These are phyloP conservation scores for Sesbania bispinosa DNA, from an alignment of 306 rosid genomes.

Conservation along the genomic window DNA sequence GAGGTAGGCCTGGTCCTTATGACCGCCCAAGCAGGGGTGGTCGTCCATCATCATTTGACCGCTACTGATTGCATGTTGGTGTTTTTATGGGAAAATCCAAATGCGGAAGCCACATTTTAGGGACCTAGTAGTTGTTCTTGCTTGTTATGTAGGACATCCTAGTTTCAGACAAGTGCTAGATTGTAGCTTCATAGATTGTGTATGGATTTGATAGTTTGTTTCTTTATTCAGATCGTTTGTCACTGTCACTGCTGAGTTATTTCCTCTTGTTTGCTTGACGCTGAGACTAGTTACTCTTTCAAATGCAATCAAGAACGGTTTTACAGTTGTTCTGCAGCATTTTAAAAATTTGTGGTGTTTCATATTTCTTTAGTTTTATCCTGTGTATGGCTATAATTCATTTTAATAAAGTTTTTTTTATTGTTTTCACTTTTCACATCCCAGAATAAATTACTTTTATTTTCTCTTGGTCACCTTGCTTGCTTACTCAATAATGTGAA, in stretches of 20 bases:
- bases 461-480: no score
- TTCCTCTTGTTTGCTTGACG: neutral
- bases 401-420: no score
- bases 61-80: conserved; percentile 43
- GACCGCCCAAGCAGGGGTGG: conserved; percentile 70
- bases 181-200: conserved; percentile 21
- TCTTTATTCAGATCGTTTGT: neutral
- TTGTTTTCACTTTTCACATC: no score
- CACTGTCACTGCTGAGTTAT: neutral
- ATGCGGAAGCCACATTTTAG: conserved; percentile 18
- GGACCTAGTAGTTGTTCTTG: conserved; percentile 12
- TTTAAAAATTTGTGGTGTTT: neutral
- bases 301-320: conserved; percentile 19
- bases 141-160: conserved; percentile 7
- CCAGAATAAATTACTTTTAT: no score
- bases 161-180: conserved; percentile 23
- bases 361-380: no score
- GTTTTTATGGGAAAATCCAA: neutral
- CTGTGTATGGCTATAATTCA: no score
- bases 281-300: neutral
- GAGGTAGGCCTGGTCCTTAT: conserved; percentile 79
- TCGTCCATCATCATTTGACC: conserved; percentile 71
- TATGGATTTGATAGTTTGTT: conserved; percentile 18
- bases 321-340: neutral
- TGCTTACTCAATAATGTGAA: no score